Conservation (phyloP, 2,329 filamentous ascomycete species). For the Diaporthe humulicola region DNA sequence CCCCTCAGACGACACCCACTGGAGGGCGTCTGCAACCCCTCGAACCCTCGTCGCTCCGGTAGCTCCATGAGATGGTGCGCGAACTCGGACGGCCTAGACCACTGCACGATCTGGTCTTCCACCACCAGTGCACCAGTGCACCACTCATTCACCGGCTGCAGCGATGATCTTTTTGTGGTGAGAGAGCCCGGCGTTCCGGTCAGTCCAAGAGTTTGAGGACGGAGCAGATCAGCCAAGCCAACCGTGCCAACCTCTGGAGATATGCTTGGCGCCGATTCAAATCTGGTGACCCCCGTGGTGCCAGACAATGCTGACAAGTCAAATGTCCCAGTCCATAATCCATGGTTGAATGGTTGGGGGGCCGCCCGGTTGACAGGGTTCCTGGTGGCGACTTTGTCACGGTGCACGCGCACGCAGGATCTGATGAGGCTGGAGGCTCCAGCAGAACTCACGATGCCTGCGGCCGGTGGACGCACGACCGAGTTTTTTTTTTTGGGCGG, state of each 20-base stretch:
- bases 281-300: conserved; percentile 16
- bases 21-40: conserved; percentile 23
- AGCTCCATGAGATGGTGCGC: neutral
- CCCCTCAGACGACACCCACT: conserved; percentile 25
- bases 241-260: neutral
- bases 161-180: neutral
- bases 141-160: conserved; percentile 2
- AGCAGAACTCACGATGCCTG: conserved; percentile 23
- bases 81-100: conserved; percentile 24
- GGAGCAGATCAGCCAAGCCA: neutral
- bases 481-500: neutral
- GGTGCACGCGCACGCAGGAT: neutral
- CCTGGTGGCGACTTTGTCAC: conserved; percentile 27
- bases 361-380: conserved; percentile 6
- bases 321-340: no score
- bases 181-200: neutral
- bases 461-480: neutral
- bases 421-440: conserved; percentile 15
- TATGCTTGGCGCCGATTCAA: conserved; percentile 19
- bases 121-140: neutral
- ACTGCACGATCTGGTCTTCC: neutral
- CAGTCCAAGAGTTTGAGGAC: neutral
- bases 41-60: neutral
- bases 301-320: neutral
- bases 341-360: neutral